Percentiles rank a stretch among this genome's conserved stretches.
These are phyloP conservation scores for Xerocomus alliaceus DNA, from an alignment of 1,284 basidiomycete species.

Conservation along the genomic window DNA sequence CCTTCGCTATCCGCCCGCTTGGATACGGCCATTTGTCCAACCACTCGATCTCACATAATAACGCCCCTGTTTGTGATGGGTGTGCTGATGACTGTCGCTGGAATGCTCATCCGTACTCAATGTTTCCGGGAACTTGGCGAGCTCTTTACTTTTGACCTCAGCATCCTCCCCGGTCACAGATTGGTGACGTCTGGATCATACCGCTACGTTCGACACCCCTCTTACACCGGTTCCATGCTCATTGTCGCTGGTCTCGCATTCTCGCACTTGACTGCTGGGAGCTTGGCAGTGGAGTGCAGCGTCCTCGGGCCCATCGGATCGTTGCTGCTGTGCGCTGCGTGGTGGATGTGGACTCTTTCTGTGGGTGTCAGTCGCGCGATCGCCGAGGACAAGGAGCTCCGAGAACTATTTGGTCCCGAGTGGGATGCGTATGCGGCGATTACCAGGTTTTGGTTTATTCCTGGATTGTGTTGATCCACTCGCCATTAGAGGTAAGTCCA, in stretches of 20 bases:
- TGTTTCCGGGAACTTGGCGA: conserved; percentile 54
- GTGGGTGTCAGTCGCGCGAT: conserved; percentile 57
- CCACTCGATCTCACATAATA: conserved; percentile 41
- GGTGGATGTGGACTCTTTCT: conserved; percentile 60
- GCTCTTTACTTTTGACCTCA: conserved; percentile 69
- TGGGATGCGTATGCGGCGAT: conserved; percentile 59
- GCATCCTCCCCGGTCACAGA: conserved; percentile 60
- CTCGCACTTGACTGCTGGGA: conserved; percentile 59
- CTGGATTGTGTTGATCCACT: conserved; percentile 46
- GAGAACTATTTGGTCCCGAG: conserved; percentile 53
- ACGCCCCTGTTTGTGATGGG: conserved; percentile 60
- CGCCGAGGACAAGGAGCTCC: conserved; percentile 62
- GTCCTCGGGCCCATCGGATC: conserved; percentile 39
- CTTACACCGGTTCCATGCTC: conserved; percentile 57
- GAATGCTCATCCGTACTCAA: conserved; percentile 48
- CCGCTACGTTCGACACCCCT: conserved; percentile 59
- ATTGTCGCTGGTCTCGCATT: conserved; percentile 58
- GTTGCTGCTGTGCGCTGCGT: conserved; percentile 51
- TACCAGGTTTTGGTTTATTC: conserved; percentile 64
- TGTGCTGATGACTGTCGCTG: conserved; percentile 53
- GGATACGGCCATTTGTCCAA: conserved; percentile 42
- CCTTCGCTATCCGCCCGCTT: conserved; percentile 36
- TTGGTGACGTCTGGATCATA: conserved; percentile 64
- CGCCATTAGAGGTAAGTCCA: conserved; percentile 3
- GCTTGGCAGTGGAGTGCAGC: conserved; percentile 61